Evolutionary conservation across 345 rosid genomes (phyloP), one percentile per base, ranked within the genome.

Genomic region (Carallia pectinifolia): DNA sequence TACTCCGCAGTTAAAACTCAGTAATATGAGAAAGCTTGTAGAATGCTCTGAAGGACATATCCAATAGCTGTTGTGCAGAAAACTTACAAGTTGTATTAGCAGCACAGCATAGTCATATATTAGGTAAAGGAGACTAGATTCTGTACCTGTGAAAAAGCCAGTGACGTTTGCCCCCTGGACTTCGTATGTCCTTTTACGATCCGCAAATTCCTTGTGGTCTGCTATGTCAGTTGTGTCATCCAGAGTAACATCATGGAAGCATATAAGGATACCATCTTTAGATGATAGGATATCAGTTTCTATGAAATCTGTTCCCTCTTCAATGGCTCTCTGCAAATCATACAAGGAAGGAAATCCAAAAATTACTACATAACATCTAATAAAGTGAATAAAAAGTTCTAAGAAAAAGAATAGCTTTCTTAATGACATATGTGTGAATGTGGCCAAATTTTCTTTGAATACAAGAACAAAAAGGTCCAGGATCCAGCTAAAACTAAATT

Each of bases 251-350:
- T 95, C 97, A 65, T 89, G 99, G 67, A 77, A 78, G 79, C 99
- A 92, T 71, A 92, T 84, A 34, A 92, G 96, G 38, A 87, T 81
- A 72, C 97, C 97, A 62, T 92, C 97, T 81, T 87, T 95, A 58
- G 96, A 68, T 68, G 97, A 78, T 9, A 90, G 70, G 38, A 92
- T 85, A 83, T 95, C 96, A 16, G 96, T 71, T 84, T 95, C 99
- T 61, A 95, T 95, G 79, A 92, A 95, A 79, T 92, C 97, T 71
- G 99, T 79, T 62, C 97, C 97, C 67, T 95, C 99, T 77, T 90
- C 92, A 64, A 92, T 90, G 33, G 97, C 97, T 79, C 96, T 95
- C 97, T 95, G 79, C 71, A 83, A 82, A 69, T 44, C 68, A 62
- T 36, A 72, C 30, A 44, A 44, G 50, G 50, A 12, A 10, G 16